A percentile compares a stretch with the other conserved stretches of the same genome.
phyloP scores from a whole-genome alignment of 2,329 filamentous ascomycete species.

The Rosellinia necatrix region DNA sequence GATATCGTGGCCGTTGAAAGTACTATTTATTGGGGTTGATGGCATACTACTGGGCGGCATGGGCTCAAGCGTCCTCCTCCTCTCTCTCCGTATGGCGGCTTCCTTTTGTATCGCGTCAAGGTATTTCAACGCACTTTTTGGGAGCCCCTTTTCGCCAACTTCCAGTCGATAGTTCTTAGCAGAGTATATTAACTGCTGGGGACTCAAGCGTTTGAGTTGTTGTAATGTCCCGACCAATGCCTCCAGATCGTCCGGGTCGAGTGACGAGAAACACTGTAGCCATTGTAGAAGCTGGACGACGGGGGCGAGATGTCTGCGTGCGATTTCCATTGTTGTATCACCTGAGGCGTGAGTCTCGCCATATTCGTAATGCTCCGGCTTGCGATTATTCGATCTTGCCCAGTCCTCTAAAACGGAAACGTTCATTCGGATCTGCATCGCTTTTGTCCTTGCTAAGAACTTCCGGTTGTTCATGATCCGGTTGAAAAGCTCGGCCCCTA shows the following conservation, averaged over 20 bases:
- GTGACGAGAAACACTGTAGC: conserved; percentile 95
- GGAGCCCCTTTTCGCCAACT: conserved; percentile 90
- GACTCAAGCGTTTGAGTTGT: conserved; percentile 82
- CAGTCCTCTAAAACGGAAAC: conserved; percentile 94
- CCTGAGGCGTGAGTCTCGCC: conserved; percentile 84
- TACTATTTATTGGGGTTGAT: conserved; percentile 44
- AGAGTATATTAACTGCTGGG: conserved; percentile 87
- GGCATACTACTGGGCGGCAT: conserved; percentile 42
- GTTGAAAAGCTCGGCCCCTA: conserved; percentile 95
- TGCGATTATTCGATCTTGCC: conserved; percentile 89
- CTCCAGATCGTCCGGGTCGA: conserved; percentile 83
- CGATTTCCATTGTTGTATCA: conserved; percentile 83
- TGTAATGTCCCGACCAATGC: conserved; percentile 86
- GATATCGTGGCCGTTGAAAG: conserved; percentile 50
- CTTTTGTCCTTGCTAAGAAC: conserved; percentile 93
- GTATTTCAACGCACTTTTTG: conserved; percentile 87
- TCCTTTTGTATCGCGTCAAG: conserved; percentile 80
- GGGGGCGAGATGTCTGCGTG: conserved; percentile 82
- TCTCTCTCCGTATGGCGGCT: conserved; percentile 62
- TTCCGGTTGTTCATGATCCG: conserved; percentile 95
- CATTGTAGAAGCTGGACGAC: conserved; percentile 94
- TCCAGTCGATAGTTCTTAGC: conserved; percentile 93
- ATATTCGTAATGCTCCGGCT: conserved; percentile 93
- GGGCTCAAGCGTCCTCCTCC: conserved; percentile 53
- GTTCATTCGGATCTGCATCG: conserved; percentile 99